Evolutionary conservation across 2,329 filamentous ascomycete genomes (phyloP), one percentile per base, ranked within the genome.

Genomic region (Claviceps fusiformis): DNA sequence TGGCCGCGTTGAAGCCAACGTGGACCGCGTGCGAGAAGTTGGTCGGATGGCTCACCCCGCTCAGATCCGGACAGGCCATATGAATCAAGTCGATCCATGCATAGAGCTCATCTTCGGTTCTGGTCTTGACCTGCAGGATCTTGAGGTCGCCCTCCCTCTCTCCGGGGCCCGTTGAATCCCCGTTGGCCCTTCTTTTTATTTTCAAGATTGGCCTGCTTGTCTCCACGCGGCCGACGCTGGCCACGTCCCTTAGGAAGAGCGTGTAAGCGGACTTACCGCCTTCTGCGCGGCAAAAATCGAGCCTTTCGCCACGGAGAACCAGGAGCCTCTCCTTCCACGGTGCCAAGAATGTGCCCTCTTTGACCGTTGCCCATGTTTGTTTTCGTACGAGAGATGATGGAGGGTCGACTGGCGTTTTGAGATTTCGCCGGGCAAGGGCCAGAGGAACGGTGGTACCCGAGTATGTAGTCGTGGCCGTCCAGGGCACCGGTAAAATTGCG

Each of bases 11-110:
- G 67, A 96, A 97, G 57, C 92, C 92, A 61, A 97, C 92, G 68
- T 97, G 92, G 31, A 97, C 90, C 50, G 90, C 86, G 68, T 97
- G 92, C 31, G 87, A 89, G 73, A 97, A 97, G 73, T 96, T 95
- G 59, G 92, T 96, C 7, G 92, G 92, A 70, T 95, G 95, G 72
- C 91, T 95, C 55, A 97, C 92, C 62, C 92, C 92, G 58, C 92
- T 90, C 88, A 96, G 95, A 58, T 88, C 91, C n/a, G 92, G 92
- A 69, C 91, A 96, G 60, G 91, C 85, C 63, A 90, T 89, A 68
- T 96, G 95, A 61, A 97, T 93, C 67, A 89, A 88, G 70, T 97
- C 92, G 64, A 96, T 95, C 92, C 92, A 97, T 63, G 95, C 89
- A 70, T 97, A 97, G 55, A 97, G 83, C 62, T 97, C 92, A 66